Conservation (phyloP, 2,329 filamentous ascomycete species). For the Ophiostoma sp. region DNA sequence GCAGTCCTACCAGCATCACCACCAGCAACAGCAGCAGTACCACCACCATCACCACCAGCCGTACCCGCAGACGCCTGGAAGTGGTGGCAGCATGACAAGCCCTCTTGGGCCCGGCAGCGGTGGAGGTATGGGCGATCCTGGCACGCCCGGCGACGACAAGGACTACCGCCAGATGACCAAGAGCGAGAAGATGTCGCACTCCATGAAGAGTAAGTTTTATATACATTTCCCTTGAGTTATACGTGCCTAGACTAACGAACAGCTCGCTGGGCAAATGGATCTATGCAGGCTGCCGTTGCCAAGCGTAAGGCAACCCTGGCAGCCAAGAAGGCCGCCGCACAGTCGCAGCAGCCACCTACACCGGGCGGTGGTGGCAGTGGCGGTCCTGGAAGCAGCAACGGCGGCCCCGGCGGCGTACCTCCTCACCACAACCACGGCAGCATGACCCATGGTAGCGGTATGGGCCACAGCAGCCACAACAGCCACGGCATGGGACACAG, state of each 20-base stretch:
- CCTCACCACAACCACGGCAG: constrained; percentile 3
- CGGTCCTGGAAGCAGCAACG: background rate
- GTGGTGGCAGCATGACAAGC: constrained; percentile 10
- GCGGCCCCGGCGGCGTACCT: background rate
- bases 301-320: constrained; percentile 57
- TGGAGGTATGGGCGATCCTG: background rate
- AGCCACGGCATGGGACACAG: background rate
- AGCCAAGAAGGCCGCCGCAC: constrained; percentile 44
- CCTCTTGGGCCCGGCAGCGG: background rate
- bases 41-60: constrained; percentile 16
- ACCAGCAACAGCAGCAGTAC: constrained; percentile 1
- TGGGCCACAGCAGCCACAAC: background rate
- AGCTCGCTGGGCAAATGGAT: constrained; percentile 57
- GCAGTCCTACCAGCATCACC: background rate
- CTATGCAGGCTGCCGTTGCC: constrained; percentile 55
- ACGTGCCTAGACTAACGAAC: constrained; percentile 1
- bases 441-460: background rate
- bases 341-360: constrained; percentile 21
- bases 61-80: background rate
- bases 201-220: constrained; percentile 54
- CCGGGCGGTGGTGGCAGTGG: background rate
- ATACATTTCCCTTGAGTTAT: background rate
- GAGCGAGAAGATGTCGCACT: constrained; percentile 61
- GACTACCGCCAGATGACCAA: constrained; percentile 59
- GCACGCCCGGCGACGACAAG: constrained; percentile 37